Evolutionary conservation across 352 stramenopile genomes (phyloP), one percentile per base, ranked within the genome.

Genomic region (Thraustochytrium sp.): DNA sequence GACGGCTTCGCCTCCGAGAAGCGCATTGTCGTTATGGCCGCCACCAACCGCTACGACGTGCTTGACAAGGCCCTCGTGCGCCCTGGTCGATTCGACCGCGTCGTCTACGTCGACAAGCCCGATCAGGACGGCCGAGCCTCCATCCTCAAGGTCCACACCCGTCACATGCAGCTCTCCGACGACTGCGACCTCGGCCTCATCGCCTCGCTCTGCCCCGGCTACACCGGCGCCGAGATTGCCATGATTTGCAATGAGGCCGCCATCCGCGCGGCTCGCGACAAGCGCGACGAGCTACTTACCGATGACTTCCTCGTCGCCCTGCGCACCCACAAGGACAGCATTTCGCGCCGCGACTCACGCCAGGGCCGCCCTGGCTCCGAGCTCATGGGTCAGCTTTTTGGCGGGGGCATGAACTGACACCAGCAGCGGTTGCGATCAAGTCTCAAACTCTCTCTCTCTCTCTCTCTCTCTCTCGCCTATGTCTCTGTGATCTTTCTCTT

Each of bases 21-120:
- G 75, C 94, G 95, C 26, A 96, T 99, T 83, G 97, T 99, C 84
- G 94, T 99, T 11, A 98, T 99, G 83, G 96, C 95, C 44, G 96
- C 96, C 2, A 99, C 96, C 2, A 98, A 99, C 88, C 98, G 96
- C 40, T 93, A 92, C n/a, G 94, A 99, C 74, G 93, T 94, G 23
- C 88, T 99, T 16, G 96, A 99, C 88, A 92, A 92, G 56, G 97
- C 97, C 5, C 86, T 99, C 29, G 90, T 98, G 21, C 92, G 96
- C 53, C 94, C 95, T 0, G 96, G 96, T 44, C 92, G 96, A 37
- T 98, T 99, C 85, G 96, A 99, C 90, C 89, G 97, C 37, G 94
- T 98, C 88, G 98, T 99, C 83, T 96, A 90, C 13, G 95, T 99
- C 23, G 95, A 98, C 86, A 93, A 94, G 78, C 97, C 97, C 8